These are phyloP conservation scores for Beta vulgaris DNA, from an alignment of 148 eudicot species.

Conservation along the genomic window DNA sequence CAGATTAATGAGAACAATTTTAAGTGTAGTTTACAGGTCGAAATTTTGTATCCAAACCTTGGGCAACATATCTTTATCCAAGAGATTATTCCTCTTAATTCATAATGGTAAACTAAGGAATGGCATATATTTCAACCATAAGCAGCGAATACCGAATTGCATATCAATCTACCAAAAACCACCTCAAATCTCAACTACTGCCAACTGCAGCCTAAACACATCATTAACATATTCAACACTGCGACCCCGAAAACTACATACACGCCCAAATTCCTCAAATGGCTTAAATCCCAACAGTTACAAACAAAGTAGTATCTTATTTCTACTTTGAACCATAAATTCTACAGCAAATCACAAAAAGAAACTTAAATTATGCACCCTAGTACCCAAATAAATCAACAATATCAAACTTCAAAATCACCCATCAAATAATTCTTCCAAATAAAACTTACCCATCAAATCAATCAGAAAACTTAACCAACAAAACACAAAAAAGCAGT, in stretches of 20 bases:
- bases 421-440: not conserved
- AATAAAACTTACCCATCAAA: not conserved
- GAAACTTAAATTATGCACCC: not conserved
- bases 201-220: no score
- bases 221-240: not conserved
- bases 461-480: not conserved
- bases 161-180: no score
- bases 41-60: not conserved
- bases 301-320: not conserved
- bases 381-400: not conserved
- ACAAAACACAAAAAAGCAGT: not conserved
- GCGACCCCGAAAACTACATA: not conserved
- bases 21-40: no score
- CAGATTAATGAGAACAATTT: no score
- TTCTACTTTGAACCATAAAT: not conserved
- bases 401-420: not conserved
- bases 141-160: not conserved
- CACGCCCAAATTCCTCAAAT: not conserved
- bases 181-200: no score
- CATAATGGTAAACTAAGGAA: not conserved
- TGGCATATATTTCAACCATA: no score
- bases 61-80: not conserved
- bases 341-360: not conserved
- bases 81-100: not conserved
- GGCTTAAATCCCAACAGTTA: not conserved